Percentiles rank a stretch among this genome's conserved stretches.
These are phyloP conservation scores for Furcasterigmium furcatum DNA, from an alignment of 2,329 filamentous ascomycete species.

Conservation along the genomic window DNA sequence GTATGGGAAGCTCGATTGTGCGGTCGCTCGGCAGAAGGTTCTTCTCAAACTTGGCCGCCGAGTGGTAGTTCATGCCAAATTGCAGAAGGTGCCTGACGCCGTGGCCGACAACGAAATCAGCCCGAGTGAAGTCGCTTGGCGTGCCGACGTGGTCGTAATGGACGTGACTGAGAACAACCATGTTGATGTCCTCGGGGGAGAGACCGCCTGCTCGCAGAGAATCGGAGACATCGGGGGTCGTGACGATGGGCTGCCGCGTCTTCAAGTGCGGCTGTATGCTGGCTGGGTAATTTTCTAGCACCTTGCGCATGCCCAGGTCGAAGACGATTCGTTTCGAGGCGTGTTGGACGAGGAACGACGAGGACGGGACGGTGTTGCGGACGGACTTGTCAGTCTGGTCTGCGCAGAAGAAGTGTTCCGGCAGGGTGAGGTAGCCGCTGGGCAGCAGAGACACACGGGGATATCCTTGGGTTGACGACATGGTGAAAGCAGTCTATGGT, in stretches of 20 bases:
- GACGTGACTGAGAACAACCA: conserved; percentile 45
- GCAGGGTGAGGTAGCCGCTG: not conserved
- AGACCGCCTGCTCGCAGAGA: not conserved
- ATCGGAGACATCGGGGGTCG: not conserved
- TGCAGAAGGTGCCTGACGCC: conserved; percentile 35
- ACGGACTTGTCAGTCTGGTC: not conserved
- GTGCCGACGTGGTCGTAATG: conserved; percentile 60
- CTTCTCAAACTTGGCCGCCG: no score
- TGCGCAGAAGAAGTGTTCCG: not conserved
- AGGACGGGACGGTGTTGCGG: not conserved
- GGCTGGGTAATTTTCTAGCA: not conserved
- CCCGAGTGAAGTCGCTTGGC: conserved; percentile 43
- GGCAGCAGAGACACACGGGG: not conserved
- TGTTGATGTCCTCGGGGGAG: conserved; percentile 17
- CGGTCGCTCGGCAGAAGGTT: no score
- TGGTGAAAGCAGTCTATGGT: no score
- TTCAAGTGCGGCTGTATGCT: not conserved
- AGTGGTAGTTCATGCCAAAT: conserved; percentile 19
- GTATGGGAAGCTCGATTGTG: no score
- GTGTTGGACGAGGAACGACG: not conserved
- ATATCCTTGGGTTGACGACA: not conserved
- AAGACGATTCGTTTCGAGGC: not conserved
- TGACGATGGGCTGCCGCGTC: not conserved
- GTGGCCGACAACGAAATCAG: conserved; percentile 47
- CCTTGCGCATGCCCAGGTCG: not conserved